A percentile compares a stretch with the other conserved stretches of the same genome.
Evolutionary conservation across 129 eudicot genomes (phyloP).

Genomic region (Calendula officinalis): DNA sequence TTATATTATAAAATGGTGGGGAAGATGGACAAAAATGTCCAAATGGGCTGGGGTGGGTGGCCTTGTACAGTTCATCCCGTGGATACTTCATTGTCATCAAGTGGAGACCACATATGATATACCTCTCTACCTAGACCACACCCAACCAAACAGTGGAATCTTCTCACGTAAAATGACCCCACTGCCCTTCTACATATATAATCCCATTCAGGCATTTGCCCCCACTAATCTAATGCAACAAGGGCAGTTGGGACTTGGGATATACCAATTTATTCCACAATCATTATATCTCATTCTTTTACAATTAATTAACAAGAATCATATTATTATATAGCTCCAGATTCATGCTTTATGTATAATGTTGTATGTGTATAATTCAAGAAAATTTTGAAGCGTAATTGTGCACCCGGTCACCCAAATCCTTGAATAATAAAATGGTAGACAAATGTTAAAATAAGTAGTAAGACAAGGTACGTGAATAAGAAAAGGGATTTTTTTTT

Average conservation of each 20-base stretch:
- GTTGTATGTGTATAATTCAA: too few species aligned
- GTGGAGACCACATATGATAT: conserved; percentile 27
- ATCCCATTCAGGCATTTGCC: too few species aligned
- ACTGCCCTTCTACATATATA: not conserved
- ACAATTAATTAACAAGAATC: too few species aligned
- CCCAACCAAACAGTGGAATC: conserved; percentile 3
- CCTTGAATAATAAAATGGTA: too few species aligned
- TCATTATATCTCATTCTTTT: too few species aligned
- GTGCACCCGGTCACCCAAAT: too few species aligned
- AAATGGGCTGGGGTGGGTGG: conserved; percentile 19
- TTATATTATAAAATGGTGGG: conserved; percentile 21
- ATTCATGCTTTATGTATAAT: too few species aligned
- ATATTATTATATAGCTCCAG: too few species aligned
- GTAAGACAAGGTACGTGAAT: too few species aligned
- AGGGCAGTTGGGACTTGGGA: not conserved
- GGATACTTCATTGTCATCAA: conserved; percentile 36
- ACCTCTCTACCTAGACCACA: conserved; percentile 2
- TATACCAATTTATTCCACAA: not conserved
- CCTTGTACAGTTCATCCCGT: conserved; percentile 37
- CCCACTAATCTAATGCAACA: not conserved
- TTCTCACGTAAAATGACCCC: not conserved
- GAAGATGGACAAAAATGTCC: conserved; percentile 6
- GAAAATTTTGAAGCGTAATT: too few species aligned
- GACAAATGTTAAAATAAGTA: too few species aligned
- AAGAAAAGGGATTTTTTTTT: too few species aligned